Percentiles rank a stretch among this genome's conserved stretches.
phyloP scores from a whole-genome alignment of 495 filamentous ascomycete genomes.

The Sabuloglossum arenarium region DNA sequence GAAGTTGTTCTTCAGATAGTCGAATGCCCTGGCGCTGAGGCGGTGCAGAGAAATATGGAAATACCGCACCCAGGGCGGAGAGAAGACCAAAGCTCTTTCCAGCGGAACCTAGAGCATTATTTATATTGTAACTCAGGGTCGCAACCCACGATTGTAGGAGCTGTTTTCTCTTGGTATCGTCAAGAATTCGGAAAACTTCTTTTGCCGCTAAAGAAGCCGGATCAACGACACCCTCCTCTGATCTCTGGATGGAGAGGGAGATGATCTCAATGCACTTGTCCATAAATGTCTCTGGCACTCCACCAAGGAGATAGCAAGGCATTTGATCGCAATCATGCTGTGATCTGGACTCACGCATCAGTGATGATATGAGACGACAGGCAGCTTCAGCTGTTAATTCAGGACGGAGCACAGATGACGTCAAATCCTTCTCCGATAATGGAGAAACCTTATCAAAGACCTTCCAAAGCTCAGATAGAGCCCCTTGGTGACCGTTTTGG shows the following conservation, averaged over 20 bases:
- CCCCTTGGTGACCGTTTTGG: neutral
- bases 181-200: slow-evolving; percentile 21
- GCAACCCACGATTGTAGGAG: neutral
- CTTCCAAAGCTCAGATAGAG: slow-evolving; percentile 18
- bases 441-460: slow-evolving; percentile 14
- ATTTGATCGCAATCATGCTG: neutral
- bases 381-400: slow-evolving; percentile 48
- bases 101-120: slow-evolving; percentile 18
- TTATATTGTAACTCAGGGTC: neutral
- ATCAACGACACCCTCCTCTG: slow-evolving; percentile 26
- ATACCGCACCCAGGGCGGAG: slow-evolving; percentile 3
- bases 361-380: slow-evolving; percentile 29
- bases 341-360: neutral
- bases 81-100: slow-evolving; percentile 11
- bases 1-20: neutral
- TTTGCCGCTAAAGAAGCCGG: slow-evolving; percentile 25
- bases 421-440: slow-evolving; percentile 23
- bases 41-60: neutral
- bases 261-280: slow-evolving; percentile 13
- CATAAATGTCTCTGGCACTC: neutral
- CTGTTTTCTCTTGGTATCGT: slow-evolving; percentile 3
- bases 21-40: neutral
- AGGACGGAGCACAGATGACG: slow-evolving; percentile 33
- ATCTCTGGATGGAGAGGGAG: slow-evolving; percentile 22
- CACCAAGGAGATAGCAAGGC: neutral